A percentile compares a stretch with the other conserved stretches of the same genome.
These are phyloP conservation scores for Bipolaris victoriae DNA, from an alignment of 2,329 filamentous ascomycete species.

Conservation along the genomic window DNA sequence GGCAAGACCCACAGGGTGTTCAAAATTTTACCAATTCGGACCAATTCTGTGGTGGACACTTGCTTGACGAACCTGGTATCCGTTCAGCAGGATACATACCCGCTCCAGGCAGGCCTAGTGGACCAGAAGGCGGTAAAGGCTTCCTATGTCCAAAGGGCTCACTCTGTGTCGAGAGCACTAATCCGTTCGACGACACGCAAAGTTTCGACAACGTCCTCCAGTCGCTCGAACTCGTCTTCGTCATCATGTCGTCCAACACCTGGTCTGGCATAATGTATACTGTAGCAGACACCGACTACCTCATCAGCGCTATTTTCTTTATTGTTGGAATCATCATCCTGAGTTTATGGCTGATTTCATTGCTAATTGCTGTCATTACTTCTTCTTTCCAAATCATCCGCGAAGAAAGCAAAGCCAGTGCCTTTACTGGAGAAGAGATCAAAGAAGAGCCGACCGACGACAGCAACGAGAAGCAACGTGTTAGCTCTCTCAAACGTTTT, in stretches of 20 bases:
- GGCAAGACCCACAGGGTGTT: constrained; percentile 57
- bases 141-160: constrained; percentile 87
- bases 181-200: constrained; percentile 83
- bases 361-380: constrained; percentile 94
- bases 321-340: constrained; percentile 80
- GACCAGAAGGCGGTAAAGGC: constrained; percentile 68
- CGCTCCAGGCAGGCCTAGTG: constrained; percentile 47
- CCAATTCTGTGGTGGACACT: constrained; percentile 86
- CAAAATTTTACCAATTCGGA: constrained; percentile 63
- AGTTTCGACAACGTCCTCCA: constrained; percentile 95
- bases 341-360: constrained; percentile 94
- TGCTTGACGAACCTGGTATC: constrained; percentile 61
- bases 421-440: constrained; percentile 78
- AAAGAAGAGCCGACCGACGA: constrained; percentile 46
- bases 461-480: constrained; percentile 49
- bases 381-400: constrained; percentile 98
- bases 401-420: constrained; percentile 92
- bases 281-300: constrained; percentile 88
- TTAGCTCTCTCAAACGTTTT: constrained; percentile 66
- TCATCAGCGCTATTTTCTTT: constrained; percentile 80
- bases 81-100: constrained; percentile 68
- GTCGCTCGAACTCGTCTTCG: constrained; percentile 91
- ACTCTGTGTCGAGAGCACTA: constrained; percentile 77
- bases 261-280: constrained; percentile 95
- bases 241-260: constrained; percentile 98